Evolutionary conservation across 306 rosid genomes (phyloP), one percentile per base, ranked within the genome.

Genomic region (Prosopis cineraria): DNA sequence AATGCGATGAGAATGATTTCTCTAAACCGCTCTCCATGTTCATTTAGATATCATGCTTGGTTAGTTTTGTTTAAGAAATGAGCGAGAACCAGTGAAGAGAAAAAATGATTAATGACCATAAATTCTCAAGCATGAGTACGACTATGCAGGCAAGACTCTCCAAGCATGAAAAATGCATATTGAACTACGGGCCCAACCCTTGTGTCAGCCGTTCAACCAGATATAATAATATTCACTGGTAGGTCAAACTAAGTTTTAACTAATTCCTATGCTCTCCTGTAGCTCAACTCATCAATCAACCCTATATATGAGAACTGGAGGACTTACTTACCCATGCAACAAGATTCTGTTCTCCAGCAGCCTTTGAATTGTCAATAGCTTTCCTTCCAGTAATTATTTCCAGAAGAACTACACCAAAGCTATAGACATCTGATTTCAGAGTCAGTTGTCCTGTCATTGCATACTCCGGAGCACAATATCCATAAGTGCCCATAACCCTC

Each of bases 401-500:
- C 78, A 95, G 74, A 80, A 95, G 98, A 78, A 95, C 98, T 50
- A 95, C 93, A 7, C 98, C 98, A 52, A 95, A 95, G 85, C 98
- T 95, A 80, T 95, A 92, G 69, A 95, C 96, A 86, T 95, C 98
- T 43, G 98, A 95, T 78, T 92, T 95, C 50, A 89, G 86, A 53
- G 98, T 92, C 53, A 95, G 78, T 68, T 95, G 98, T 59, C 98
- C 98, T 2, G 98, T 92, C 96, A 89, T 95, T 36, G 93, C 98
- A 78, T 95, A 95, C 79, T 92, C 98, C 0, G 98, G 98, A 73
- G 98, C 98, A 85, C 98, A 95, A 84, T 95, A 95, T 75, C 98
- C 98, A 43, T 95, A 95, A 36, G 98, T 95, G 6, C 98, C 98
- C 98, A 92, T 95, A 52, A 95, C 97, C 85, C 98, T 88, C 6